Evolutionary conservation across 140 eudicot genomes (phyloP).

Genomic region (Flaveria floridana): DNA sequence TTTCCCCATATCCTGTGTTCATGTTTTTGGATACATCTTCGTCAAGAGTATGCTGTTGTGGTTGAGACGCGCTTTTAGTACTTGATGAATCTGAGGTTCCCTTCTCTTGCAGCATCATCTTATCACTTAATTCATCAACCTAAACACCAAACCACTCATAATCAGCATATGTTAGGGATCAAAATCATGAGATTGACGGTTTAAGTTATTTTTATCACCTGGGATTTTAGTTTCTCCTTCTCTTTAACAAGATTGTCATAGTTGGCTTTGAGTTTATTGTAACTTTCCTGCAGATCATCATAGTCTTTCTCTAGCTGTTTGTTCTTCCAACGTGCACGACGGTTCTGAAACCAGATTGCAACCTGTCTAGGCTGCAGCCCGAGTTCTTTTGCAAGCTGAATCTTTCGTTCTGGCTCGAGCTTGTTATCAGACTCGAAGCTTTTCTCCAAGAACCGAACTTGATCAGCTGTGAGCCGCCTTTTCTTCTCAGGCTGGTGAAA

Average conservation of each 20-base stretch:
- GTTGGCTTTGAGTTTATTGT: constrained; percentile 60
- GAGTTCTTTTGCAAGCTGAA: constrained; percentile 87
- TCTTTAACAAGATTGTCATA: constrained; percentile 68
- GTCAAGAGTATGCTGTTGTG: constrained; percentile 34
- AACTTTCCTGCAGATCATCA: constrained; percentile 61
- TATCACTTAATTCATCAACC: constrained; percentile 61
- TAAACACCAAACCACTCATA: constrained; percentile 25
- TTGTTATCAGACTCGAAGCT: constrained; percentile 74
- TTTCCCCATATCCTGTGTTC: constrained; percentile 4
- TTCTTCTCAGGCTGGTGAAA: constrained; percentile 80
- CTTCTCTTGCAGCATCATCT: constrained; percentile 47
- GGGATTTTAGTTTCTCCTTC: constrained; percentile 65
- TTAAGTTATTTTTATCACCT: constrained; percentile 38
- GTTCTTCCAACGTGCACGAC: constrained; percentile 87
- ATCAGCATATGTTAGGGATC: background rate
- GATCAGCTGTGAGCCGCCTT: constrained; percentile 67
- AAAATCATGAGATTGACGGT: background rate
- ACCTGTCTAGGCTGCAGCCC: constrained; percentile 94
- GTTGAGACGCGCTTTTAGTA: constrained; percentile 32
- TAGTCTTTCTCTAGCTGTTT: constrained; percentile 72
- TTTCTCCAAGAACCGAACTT: constrained; percentile 77
- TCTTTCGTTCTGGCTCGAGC: constrained; percentile 85
- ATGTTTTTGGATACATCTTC: constrained; percentile 33
- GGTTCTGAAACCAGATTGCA: constrained; percentile 91
- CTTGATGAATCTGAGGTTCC: constrained; percentile 36